Conservation (phyloP, 148 eudicot genomes). For the Mesembryanthemum crystallinum region DNA sequence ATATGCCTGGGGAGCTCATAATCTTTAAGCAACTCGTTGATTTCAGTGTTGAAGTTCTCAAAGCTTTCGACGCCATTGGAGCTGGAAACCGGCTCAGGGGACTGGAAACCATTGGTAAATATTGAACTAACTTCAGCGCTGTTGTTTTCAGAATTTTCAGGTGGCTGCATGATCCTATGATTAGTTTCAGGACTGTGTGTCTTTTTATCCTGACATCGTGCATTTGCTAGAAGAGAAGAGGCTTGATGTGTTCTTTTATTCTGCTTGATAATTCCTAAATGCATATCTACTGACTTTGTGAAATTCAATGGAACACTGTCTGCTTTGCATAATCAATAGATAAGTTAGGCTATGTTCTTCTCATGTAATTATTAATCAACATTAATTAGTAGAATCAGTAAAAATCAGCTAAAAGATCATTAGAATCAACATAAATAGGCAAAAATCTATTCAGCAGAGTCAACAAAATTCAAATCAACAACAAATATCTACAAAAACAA, state of each 20-base stretch:
- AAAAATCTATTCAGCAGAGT: too few relatives aligned
- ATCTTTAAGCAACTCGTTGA: constrained; percentile 44
- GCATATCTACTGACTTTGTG: not conserved
- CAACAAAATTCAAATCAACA: too few relatives aligned
- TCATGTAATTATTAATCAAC: not conserved
- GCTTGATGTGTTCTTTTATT: not conserved
- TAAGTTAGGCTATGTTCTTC: not conserved
- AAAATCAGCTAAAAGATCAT: too few relatives aligned
- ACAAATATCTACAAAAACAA: too few relatives aligned
- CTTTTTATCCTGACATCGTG: not conserved
- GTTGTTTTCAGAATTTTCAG: not conserved
- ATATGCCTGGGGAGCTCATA: constrained; percentile 40
- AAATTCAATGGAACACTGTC: not conserved
- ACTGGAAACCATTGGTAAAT: not conserved
- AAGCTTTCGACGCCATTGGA: not conserved
- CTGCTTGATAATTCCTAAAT: not conserved
- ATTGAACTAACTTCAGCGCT: not conserved
- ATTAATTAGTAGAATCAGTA: too few relatives aligned
- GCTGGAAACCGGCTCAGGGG: not conserved
- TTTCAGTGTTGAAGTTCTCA: constrained; percentile 30
- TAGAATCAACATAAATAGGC: too few relatives aligned
- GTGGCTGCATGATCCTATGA: not conserved
- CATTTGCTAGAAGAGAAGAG: not conserved
- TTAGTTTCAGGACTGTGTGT: not conserved
- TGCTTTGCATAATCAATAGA: not conserved